Evolutionary conservation across 495 filamentous ascomycete species (phyloP).

Genomic region (Penicillium argentinense): DNA sequence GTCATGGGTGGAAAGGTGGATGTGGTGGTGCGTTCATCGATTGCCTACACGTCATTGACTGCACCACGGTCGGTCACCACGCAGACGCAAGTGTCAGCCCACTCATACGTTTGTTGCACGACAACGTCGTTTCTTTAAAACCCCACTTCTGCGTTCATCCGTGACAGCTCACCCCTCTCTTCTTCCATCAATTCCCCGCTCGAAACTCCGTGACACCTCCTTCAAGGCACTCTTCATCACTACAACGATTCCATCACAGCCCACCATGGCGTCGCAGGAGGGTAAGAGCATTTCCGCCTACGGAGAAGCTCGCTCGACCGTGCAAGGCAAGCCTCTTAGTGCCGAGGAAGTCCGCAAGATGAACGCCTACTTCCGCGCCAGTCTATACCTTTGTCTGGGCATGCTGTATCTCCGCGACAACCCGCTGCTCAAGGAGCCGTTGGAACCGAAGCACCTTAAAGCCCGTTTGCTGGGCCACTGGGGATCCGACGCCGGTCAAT

Average conservation of each 20-base stretch:
- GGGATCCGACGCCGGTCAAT: constrained; percentile 71
- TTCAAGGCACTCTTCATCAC: background rate
- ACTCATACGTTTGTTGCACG: too few species aligned
- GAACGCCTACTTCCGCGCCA: constrained; percentile 67
- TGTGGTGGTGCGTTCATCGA: constrained; percentile 7
- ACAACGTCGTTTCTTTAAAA: background rate
- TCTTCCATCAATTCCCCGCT: background rate
- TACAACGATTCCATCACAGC: background rate
- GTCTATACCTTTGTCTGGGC: constrained; percentile 68
- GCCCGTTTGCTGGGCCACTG: constrained; percentile 70
- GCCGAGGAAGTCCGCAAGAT: constrained; percentile 64
- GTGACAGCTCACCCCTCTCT: too few species aligned
- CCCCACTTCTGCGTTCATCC: background rate
- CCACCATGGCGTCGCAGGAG: constrained; percentile 10
- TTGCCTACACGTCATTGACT: constrained; percentile 12
- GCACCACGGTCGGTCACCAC: background rate
- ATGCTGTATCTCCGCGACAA: constrained; percentile 75
- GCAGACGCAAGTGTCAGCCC: constrained; percentile 1
- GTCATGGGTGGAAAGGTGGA: background rate
- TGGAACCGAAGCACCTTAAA: constrained; percentile 65
- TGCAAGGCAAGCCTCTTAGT: constrained; percentile 56
- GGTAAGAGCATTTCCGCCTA: constrained; percentile 60
- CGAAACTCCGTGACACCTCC: background rate
- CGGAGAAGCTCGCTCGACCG: constrained; percentile 63
- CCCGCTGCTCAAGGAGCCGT: constrained; percentile 61